phyloP scores from a whole-genome alignment of 331 rosid species.

The Acacia pycnantha region DNA sequence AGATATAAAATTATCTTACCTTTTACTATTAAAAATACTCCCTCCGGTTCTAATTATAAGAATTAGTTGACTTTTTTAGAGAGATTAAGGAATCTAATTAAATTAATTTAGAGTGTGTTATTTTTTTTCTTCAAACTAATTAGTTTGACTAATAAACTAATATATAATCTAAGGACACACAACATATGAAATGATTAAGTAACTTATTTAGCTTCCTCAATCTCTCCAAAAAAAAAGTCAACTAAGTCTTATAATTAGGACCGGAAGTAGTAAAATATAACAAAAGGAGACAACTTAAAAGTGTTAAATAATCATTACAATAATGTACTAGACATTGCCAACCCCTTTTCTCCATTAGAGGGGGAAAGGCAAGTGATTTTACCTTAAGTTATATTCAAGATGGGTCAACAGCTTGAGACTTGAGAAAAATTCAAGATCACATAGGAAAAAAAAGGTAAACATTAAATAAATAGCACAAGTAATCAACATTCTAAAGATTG shows the following conservation, averaged over 20 bases:
- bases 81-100: too few relatives aligned
- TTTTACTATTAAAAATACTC: background rate
- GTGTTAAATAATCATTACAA: background rate
- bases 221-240: too few relatives aligned
- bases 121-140: too few relatives aligned
- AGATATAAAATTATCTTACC: background rate
- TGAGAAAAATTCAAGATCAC: background rate
- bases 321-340: background rate
- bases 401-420: background rate
- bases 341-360: background rate
- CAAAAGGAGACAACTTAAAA: background rate
- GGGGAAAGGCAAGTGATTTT: background rate
- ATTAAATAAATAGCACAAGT: background rate
- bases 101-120: too few relatives aligned
- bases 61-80: too few relatives aligned
- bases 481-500: constrained; percentile 5
- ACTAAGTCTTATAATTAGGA: too few relatives aligned
- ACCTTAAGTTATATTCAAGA: background rate
- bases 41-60: too few relatives aligned
- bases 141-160: too few relatives aligned
- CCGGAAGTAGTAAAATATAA: background rate
- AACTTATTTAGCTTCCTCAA: too few relatives aligned
- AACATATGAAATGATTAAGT: too few relatives aligned
- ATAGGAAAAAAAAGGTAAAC: background rate
- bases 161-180: too few relatives aligned